Percentiles rank a stretch among this genome's conserved stretches.
phyloP scores from a whole-genome alignment of 2,329 filamentous ascomycete genomes.

The Venturia asperata region DNA sequence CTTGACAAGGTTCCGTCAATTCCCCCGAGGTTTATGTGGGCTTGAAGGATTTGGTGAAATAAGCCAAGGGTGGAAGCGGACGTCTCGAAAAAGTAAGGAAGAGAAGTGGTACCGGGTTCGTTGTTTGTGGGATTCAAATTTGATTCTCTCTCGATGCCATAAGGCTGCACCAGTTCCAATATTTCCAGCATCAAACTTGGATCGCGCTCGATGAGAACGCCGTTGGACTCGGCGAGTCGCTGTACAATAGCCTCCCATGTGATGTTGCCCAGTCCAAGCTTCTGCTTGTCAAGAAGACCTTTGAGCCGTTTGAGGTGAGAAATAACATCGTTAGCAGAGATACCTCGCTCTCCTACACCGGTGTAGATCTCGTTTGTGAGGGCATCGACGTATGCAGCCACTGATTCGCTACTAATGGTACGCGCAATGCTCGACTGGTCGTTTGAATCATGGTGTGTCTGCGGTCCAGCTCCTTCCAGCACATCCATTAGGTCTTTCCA shows the following conservation, averaged over 20 bases:
- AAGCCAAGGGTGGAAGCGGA: constrained; percentile 37
- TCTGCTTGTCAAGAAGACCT: constrained; percentile 31
- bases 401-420: constrained; percentile 53
- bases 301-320: constrained; percentile 32
- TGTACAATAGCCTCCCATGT: constrained; percentile 41
- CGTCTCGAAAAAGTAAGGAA: constrained; percentile 39
- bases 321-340: constrained; percentile 30
- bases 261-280: constrained; percentile 35
- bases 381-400: constrained; percentile 49
- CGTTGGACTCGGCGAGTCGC: constrained; percentile 45
- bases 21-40: constrained; percentile 35
- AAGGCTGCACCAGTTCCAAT: constrained; percentile 34
- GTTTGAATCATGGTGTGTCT: neutral
- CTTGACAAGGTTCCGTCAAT: constrained; percentile 33
- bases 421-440: constrained; percentile 28
- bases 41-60: constrained; percentile 37
- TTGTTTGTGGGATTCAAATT: constrained; percentile 30
- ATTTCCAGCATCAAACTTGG: constrained; percentile 38
- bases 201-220: constrained; percentile 38
- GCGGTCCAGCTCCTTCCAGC: constrained; percentile 12
- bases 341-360: constrained; percentile 38
- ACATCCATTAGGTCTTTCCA: constrained; percentile 10
- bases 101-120: constrained; percentile 22
- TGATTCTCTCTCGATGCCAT: constrained; percentile 35
- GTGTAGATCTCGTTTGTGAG: constrained; percentile 41